Percentiles rank a stretch among this genome's conserved stretches.
phyloP scores from a whole-genome alignment of 768 basidiomycete species.

The Mycena crocata region DNA sequence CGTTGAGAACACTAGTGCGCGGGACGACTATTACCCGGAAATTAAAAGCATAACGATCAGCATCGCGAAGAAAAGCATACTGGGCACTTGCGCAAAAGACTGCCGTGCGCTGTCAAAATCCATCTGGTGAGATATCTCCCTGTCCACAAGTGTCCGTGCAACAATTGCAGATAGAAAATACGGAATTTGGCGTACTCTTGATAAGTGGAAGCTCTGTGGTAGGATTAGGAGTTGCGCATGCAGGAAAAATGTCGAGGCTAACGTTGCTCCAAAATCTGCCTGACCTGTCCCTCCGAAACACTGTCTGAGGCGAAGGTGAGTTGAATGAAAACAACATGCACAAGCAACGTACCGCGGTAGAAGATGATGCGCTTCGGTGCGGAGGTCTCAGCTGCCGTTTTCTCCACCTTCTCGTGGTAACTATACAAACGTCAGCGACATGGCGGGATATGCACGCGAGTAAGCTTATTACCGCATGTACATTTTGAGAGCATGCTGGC shows the following conservation, averaged over 20 bases:
- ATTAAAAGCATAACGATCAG: background rate
- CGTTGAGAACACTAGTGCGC: constrained; percentile 42
- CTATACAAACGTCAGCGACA: background rate
- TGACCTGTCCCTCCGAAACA: constrained; percentile 66
- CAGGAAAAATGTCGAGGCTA: background rate
- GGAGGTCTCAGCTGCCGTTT: constrained; percentile 51
- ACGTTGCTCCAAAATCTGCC: constrained; percentile 69
- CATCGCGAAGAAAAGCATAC: background rate
- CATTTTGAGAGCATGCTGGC: constrained; percentile 65
- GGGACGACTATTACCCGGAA: constrained; percentile 53
- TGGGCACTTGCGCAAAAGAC: constrained; percentile 56
- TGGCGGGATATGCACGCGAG: too few species aligned
- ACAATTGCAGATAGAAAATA: constrained; percentile 60
- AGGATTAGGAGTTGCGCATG: background rate
- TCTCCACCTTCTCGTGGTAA: constrained; percentile 69
- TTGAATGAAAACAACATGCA: constrained; percentile 20
- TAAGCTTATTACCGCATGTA: constrained; percentile 52
- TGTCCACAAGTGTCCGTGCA: constrained; percentile 69
- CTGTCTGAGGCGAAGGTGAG: constrained; percentile 54
- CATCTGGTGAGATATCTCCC: constrained; percentile 62
- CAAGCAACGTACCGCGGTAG: constrained; percentile 66
- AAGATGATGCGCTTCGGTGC: constrained; percentile 81
- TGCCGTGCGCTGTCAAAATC: constrained; percentile 69
- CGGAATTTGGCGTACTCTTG: constrained; percentile 56
- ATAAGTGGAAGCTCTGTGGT: constrained; percentile 67